Percentiles rank a stretch among this genome's conserved stretches.
These are phyloP conservation scores for Lasiosphaeria miniovina DNA, from an alignment of 495 filamentous ascomycete genomes.

Conservation along the genomic window DNA sequence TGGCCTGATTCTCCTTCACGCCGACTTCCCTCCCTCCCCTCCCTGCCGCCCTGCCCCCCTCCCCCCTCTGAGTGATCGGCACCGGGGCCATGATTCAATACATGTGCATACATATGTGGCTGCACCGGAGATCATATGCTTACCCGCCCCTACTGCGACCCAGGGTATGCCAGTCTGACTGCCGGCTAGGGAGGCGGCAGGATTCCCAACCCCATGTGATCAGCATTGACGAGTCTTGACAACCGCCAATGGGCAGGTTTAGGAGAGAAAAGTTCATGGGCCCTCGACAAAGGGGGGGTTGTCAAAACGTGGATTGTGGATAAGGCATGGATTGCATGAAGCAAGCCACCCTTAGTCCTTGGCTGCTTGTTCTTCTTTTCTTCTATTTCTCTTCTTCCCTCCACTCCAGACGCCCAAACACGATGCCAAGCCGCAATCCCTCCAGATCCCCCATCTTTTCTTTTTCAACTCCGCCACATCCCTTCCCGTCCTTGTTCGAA, in stretches of 20 bases:
- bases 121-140: constrained; percentile 2
- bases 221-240: background rate
- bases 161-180: background rate
- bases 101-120: background rate
- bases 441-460: background rate
- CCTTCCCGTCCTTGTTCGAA: background rate
- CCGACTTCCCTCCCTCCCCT: background rate
- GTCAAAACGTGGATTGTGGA: constrained; percentile 2
- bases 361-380: background rate
- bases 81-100: background rate
- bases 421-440: background rate
- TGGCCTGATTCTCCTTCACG: background rate
- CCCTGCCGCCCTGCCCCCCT: background rate
- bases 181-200: background rate
- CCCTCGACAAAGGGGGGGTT: background rate
- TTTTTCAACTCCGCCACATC: background rate
- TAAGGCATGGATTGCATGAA: constrained; percentile 1
- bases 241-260: background rate
- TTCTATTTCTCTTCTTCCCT: too few relatives aligned
- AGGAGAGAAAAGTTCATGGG: background rate
- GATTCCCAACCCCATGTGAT: background rate
- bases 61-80: background rate
- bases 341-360: background rate
- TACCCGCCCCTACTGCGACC: constrained; percentile 1
- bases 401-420: background rate